A percentile compares a stretch with the other conserved stretches of the same genome.
Evolutionary conservation across 495 filamentous ascomycete genomes (phyloP).

Genomic region (Penicillium parvum): DNA sequence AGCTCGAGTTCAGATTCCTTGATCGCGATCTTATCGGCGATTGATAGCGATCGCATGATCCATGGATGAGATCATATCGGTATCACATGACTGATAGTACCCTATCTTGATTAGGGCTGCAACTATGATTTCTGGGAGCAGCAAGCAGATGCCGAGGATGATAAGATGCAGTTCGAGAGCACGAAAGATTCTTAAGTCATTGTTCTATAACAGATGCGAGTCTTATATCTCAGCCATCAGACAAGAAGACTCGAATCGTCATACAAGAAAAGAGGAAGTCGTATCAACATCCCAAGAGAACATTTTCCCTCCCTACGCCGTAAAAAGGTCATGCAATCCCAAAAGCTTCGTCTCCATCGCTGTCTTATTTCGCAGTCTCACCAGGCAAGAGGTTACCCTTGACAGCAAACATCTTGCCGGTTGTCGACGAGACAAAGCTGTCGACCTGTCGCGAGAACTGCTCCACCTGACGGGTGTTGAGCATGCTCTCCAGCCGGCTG

Average conservation of each 20-base stretch:
- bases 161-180: not conserved
- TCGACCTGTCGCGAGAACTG: constrained; percentile 97
- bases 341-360: constrained; percentile 19
- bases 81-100: constrained; percentile 11
- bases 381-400: constrained; percentile 61
- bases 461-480: constrained; percentile 93
- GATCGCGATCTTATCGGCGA: constrained; percentile 5
- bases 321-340: constrained; percentile 49
- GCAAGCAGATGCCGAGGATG: not conserved
- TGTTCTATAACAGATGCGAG: constrained; percentile 22
- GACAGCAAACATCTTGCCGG: constrained; percentile 97
- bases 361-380: constrained; percentile 40
- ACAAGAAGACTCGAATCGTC: constrained; percentile 30
- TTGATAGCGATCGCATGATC: constrained; percentile 2
- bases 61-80: constrained; percentile 12
- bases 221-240: constrained; percentile 15
- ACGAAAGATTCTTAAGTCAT: constrained; percentile 12
- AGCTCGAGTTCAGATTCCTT: not conserved
- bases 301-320: constrained; percentile 50
- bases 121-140: not conserved
- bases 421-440: constrained; percentile 87
- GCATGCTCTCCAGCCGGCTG: constrained; percentile 81
- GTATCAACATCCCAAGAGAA: constrained; percentile 46
- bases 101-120: constrained; percentile 19
- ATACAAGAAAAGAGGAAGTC: constrained; percentile 38